Evolutionary conservation across 2,329 filamentous ascomycete genomes (phyloP), one percentile per base, ranked within the genome.

Genomic region (Scedosporium apiospermum): DNA sequence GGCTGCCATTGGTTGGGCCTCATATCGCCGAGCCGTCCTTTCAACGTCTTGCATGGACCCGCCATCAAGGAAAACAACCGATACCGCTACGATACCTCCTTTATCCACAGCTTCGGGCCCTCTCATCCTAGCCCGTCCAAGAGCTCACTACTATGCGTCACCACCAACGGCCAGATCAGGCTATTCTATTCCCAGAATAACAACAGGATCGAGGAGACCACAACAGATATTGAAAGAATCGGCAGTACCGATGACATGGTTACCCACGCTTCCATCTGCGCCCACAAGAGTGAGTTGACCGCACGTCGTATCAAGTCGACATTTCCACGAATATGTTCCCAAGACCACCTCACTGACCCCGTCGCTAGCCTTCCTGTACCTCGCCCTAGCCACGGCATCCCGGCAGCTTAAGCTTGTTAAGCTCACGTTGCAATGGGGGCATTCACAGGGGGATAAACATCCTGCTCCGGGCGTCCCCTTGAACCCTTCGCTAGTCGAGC

Each of bases 1-100:
- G 95, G 93, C 3, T 83, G 91, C 71, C 89, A 91, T 74, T 99
- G 95, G 95, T 78, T 98, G 62, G 78, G 81, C n/a, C 78, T 87
- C 26, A 77, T 82, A 30, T 79, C 82, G 3, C 69, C 71, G n/a
- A 71, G 71, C 68, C 74, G 76, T 67, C 74, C 78, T 4, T 80
- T 78, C 67, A 77, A 80, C 65, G 69, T 80, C 58, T 70, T 80
- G 58, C 78, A 85, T 66, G 83, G 87, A 1, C 87, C 87, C 27
- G 88, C 87, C 7, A 77, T 82, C n/a, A 88, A 85, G 66, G 78
- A 82, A 46, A 79, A 81, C 60, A 78, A 78, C 26, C 75, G 82
- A 49, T 96, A 92, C 80, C 80, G 80, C 9, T 93, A 91, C 68
- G 84, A 88, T 58, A 86, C 82, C 63, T 84, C 84, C 9, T 82